Conservation (phyloP, 2,329 filamentous ascomycete genomes). For the Beauveria sp. region DNA sequence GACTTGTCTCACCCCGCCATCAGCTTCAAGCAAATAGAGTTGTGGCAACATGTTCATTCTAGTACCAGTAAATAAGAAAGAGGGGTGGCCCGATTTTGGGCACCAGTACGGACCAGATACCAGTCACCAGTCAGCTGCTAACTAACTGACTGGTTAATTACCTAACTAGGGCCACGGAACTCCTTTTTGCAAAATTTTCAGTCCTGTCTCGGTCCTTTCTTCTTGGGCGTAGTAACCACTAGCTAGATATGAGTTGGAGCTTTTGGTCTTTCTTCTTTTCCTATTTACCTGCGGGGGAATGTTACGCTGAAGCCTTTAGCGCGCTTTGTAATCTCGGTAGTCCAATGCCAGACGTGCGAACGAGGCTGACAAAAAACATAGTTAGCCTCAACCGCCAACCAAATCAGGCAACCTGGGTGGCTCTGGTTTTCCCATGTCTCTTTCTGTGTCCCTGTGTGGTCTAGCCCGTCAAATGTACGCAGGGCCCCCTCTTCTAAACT, state of each 20-base stretch:
- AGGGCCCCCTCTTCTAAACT: neutral
- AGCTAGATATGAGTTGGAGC: too few species aligned
- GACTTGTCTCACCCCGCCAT: neutral
- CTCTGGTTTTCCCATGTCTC: neutral
- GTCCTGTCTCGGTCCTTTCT: neutral
- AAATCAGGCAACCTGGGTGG: neutral
- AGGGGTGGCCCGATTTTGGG: neutral
- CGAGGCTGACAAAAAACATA: neutral
- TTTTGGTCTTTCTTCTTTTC: too few species aligned
- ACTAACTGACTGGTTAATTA: too few species aligned
- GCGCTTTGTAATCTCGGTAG: conserved; percentile 3
- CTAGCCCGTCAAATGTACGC: neutral
- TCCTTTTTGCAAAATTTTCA: too few species aligned
- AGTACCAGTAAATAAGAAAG: neutral
- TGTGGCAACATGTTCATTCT: neutral
- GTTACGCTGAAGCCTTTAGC: neutral
- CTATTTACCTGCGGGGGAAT: too few species aligned
- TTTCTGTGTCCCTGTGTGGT: neutral
- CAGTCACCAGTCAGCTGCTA: too few species aligned
- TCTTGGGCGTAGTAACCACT: neutral
- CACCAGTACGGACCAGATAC: too few species aligned
- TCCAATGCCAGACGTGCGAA: neutral
- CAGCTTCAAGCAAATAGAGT: neutral
- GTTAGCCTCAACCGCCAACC: neutral
- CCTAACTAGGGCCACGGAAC: too few species aligned